Evolutionary conservation across 1,139 yeast species (phyloP), one percentile per base, ranked within the genome.

Genomic region (Protomyces inouyei): DNA sequence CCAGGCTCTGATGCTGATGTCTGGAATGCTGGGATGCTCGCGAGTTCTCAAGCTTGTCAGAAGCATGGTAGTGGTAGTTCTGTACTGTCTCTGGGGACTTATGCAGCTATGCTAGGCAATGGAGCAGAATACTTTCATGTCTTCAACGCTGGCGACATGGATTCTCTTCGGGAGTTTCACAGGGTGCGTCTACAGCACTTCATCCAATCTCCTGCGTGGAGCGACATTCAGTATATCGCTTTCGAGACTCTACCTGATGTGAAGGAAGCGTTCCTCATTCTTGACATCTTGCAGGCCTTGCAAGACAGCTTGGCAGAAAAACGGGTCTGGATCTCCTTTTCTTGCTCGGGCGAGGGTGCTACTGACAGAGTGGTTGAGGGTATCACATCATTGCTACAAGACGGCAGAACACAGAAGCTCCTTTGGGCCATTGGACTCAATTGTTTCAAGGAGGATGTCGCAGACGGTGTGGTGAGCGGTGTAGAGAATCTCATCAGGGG

Each of bases 31-130:
- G 63, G 63, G 23, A 59, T 59, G 63, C 52, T 56, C 25, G 25
- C 35, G 6, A 57, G 57, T 32, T 14, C 43, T 1, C 21, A 43
- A 14, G 52, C 55, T 28, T 59, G 63, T 43, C 12, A 16, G 1
- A n/a, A 16, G 25, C 48, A 43, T 43, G n/a, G n/a, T 9, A 3
- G 10, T 4, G 63, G 52, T 16, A 8, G 18, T 3, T 43, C 63
- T 3, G 63, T 59, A 6, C 25, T 59, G 53, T 52, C 63, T 10
- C 48, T 59, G 8, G 63, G 63, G 16, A 59, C 63, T 6, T 55
- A 59, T 43, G 63, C 63, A 6, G 63, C 63, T n/a, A 59, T 59
- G 63, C 63, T 59, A 4, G 43, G 57, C 3, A 59, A 52, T 18
- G 63, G 63, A 1, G 63, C 63, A 25, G 63, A 59, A 28, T 59